Conservation (phyloP, 2,329 filamentous ascomycete species). For the Cladosporium sp. region DNA sequence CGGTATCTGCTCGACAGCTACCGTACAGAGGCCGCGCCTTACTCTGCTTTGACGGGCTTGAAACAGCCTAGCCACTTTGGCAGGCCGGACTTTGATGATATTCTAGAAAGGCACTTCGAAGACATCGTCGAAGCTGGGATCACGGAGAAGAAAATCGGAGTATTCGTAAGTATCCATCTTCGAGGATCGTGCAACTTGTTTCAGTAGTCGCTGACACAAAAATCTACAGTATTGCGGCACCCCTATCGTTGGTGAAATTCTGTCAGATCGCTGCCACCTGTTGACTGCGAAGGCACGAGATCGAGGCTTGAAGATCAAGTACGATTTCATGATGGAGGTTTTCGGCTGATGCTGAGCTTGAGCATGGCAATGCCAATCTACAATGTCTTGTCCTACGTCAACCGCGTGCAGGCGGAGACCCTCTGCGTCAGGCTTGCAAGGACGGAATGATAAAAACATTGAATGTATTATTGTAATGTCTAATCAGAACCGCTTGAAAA, state of each 20-base stretch:
- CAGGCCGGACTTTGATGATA: conserved; percentile 50
- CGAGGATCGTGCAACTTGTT: background rate
- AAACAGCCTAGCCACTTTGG: conserved; percentile 53
- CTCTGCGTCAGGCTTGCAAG: no score
- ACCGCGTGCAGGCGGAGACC: background rate
- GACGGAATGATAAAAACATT: no score
- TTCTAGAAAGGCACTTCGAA: conserved; percentile 53
- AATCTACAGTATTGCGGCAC: conserved; percentile 47
- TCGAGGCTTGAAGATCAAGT: conserved; percentile 52
- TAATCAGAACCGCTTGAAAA: background rate
- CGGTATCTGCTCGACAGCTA: conserved; percentile 55
- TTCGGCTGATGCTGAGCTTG: conserved; percentile 37
- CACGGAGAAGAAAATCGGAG: conserved; percentile 47
- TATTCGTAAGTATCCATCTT: conserved; percentile 35
- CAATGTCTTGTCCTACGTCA: background rate
- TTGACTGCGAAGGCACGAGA: conserved; percentile 49
- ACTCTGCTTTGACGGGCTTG: conserved; percentile 52
- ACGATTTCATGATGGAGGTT: conserved; percentile 57
- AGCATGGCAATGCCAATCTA: background rate
- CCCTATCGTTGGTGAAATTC: conserved; percentile 52
- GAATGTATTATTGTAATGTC: no score
- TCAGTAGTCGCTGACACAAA: background rate
- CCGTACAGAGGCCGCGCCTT: conserved; percentile 48
- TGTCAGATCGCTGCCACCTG: conserved; percentile 52
- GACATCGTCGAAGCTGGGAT: conserved; percentile 43